Conservation (phyloP, 164 flowering plant species). For the Kalanchoe fedtschenkoi region DNA sequence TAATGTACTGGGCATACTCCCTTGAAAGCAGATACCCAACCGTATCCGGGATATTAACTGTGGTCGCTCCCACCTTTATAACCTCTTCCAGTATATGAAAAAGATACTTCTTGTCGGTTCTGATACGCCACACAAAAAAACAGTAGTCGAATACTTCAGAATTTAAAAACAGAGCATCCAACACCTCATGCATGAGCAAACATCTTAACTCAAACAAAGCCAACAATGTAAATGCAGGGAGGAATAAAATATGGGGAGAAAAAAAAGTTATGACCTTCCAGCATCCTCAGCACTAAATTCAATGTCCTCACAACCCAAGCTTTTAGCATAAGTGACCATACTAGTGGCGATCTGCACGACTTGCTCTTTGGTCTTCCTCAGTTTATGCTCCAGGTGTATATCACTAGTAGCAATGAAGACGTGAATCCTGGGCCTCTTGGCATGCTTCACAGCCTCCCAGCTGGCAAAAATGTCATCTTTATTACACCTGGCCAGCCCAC, state of each 20-base stretch:
- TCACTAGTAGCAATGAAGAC: slow-evolving; percentile 91
- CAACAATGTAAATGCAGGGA: not conserved
- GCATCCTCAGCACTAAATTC: slow-evolving; percentile 99
- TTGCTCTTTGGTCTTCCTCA: slow-evolving; percentile 67
- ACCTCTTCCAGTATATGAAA: slow-evolving; percentile 79
- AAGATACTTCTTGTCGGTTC: slow-evolving; percentile 80
- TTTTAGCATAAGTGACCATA: slow-evolving; percentile 78
- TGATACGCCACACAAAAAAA: slow-evolving; percentile 22
- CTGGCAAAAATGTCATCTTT: slow-evolving; percentile 63
- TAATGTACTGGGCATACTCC: slow-evolving; percentile 76
- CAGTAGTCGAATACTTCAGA: not conserved
- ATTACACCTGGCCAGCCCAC: slow-evolving; percentile 85
- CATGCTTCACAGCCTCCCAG: slow-evolving; percentile 86
- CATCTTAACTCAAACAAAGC: not conserved
- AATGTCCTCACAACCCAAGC: slow-evolving; percentile 83
- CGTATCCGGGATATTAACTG: slow-evolving; percentile 94
- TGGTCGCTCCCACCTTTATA: slow-evolving; percentile 96
- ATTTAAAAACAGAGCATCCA: not conserved
- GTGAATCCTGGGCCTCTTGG: slow-evolving; percentile 76
- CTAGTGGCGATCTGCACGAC: slow-evolving; percentile 67
- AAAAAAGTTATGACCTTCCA: slow-evolving; percentile 47
- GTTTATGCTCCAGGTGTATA: slow-evolving; percentile 76
- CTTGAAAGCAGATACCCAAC: slow-evolving; percentile 62
- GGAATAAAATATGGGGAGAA: not conserved
- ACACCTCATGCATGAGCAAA: not conserved